Conservation (phyloP, 2,329 filamentous ascomycete genomes). For the Elsinoe arachidis region DNA sequence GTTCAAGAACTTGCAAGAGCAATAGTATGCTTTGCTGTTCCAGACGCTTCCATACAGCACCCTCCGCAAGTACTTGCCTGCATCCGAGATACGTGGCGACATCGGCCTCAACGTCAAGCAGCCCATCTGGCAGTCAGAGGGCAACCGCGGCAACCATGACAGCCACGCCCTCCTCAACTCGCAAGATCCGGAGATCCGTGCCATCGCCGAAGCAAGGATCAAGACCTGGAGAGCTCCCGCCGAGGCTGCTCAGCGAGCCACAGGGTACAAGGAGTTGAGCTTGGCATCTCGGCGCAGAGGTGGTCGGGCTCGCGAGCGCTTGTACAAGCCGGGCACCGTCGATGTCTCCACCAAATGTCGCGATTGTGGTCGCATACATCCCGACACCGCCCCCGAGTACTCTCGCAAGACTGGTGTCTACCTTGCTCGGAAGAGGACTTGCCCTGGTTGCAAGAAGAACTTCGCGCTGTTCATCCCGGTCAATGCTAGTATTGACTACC, state of each 20-base stretch:
- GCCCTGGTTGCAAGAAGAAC: neutral
- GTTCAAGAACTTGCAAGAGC: neutral
- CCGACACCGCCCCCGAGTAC: neutral
- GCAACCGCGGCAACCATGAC: too few species aligned
- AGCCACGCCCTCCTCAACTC: too few species aligned
- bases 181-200: too few species aligned
- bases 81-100: neutral
- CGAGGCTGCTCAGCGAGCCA: neutral
- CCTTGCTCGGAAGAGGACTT: neutral
- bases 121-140: neutral
- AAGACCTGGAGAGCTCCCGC: too few species aligned
- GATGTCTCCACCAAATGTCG: neutral
- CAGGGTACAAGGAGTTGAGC: neutral
- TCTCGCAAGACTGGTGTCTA: neutral
- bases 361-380: neutral
- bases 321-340: neutral
- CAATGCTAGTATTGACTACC: neutral
- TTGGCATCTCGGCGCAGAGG: neutral
- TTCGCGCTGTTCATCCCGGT: neutral
- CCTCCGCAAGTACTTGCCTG: neutral
- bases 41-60: neutral
- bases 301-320: neutral
- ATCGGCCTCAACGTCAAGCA: conserved; percentile 1
- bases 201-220: too few species aligned
- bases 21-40: neutral